Evolutionary conservation across 768 basidiomycete genomes (phyloP), one percentile per base, ranked within the genome.

Genomic region (Trametes maxima): DNA sequence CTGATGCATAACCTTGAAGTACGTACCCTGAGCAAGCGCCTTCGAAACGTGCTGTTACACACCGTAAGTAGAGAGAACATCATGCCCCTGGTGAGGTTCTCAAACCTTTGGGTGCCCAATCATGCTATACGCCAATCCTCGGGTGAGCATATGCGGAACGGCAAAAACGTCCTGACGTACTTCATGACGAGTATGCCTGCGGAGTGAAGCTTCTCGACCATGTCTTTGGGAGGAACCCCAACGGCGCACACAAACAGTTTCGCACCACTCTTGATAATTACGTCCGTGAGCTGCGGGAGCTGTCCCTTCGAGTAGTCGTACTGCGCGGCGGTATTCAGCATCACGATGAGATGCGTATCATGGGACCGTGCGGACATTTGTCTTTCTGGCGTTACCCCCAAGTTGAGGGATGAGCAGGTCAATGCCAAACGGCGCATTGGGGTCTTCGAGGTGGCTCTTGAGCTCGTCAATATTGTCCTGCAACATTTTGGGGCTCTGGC

Each of bases 101-200:
- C 63, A 44, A 68, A 87, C 88, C 80, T 93, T 95, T 24, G 92
- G 90, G 65, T 92, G 90, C 33, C 93, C 93, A 54, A 94, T 77
- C 88, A 91, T 89, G 72, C 88, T 91, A 21, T 59, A 36, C 46
- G 54, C 24, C n/a, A 19, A 42, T 7, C 12, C 48, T 2, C 25
- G 21, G 25, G 17, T 19, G 42, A 47, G 44, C 33, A n/a, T 65
- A n/a, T 39, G 17, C 55, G 44, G 49, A 37, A 14, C 19, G 19
- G 39, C 28, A 13, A 10, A 8, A 57, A 39, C 8, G 11, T 11
- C 11, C 47, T 13, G 17, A 79, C 85, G 60, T 68, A 88, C 92
- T 94, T 95, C 92, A 94, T 94, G 36, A 93, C 88, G 4, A 84
- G 76, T 64, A 94, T 91, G 3, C 86, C 84, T 46, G 88, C 90